A percentile compares a stretch with the other conserved stretches of the same genome.
These are phyloP conservation scores for Salicornia ramosissima DNA, from an alignment of 148 eudicot species.

Conservation along the genomic window DNA sequence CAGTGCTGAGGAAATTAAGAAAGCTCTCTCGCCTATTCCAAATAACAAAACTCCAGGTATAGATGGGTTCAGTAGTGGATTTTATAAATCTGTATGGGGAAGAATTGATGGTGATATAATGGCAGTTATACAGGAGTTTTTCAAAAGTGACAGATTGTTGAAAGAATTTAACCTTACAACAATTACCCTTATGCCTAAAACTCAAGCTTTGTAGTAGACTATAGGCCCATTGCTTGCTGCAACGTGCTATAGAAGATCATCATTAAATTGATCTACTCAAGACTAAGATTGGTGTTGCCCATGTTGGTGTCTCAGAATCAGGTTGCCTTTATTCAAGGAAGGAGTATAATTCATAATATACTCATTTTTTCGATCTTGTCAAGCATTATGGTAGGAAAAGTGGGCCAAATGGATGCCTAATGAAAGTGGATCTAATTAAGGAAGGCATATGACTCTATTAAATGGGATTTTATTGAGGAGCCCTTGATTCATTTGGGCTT, in stretches of 20 bases:
- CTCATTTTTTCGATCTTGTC: background rate
- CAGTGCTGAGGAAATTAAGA: too few species aligned
- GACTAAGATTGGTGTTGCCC: background rate
- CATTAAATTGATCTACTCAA: background rate
- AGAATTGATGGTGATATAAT: too few species aligned
- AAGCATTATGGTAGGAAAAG: too few species aligned
- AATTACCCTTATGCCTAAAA: too few species aligned
- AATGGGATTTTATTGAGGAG: background rate
- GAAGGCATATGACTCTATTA: background rate
- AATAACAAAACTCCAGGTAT: too few species aligned
- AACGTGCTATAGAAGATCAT: background rate
- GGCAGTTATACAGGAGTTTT: too few species aligned
- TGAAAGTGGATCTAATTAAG: background rate
- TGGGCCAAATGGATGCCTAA: too few species aligned
- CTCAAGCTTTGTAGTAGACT: background rate
- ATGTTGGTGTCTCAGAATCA: background rate
- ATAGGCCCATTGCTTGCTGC: background rate
- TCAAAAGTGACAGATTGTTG: background rate
- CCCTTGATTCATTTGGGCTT: background rate
- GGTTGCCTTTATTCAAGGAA: background rate
- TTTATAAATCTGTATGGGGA: too few species aligned
- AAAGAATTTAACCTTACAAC: background rate
- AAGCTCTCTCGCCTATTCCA: too few species aligned
- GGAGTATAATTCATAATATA: background rate
- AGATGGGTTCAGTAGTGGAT: too few species aligned